Evolutionary conservation across 2,329 filamentous ascomycete species (phyloP).

Genomic region (Trichoderma breve): DNA sequence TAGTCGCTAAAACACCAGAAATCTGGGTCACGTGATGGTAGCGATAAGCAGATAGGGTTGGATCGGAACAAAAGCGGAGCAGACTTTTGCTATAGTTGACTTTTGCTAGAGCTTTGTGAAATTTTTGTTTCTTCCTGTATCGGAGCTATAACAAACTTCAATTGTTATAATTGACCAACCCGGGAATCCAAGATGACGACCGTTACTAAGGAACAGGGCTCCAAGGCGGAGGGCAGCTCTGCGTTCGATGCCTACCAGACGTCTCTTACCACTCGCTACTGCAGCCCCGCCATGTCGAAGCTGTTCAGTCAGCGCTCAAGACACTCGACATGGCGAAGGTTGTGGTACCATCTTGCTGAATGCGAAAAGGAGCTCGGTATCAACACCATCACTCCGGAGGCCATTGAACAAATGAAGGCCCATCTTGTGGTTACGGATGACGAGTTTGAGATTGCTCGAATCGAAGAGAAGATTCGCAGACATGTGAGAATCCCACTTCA

Average conservation of each 20-base stretch:
- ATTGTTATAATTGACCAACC: background rate
- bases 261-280: conserved; percentile 69
- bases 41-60: background rate
- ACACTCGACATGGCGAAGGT: conserved; percentile 75
- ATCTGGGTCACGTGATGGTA: background rate
- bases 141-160: background rate
- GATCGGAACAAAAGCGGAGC: background rate
- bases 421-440: conserved; percentile 73
- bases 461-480: conserved; percentile 71
- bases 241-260: conserved; percentile 53
- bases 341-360: conserved; percentile 85
- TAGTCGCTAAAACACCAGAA: background rate
- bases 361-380: conserved; percentile 78
- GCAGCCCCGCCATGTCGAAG: conserved; percentile 69
- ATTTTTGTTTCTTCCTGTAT: background rate
- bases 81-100: background rate
- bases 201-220: background rate
- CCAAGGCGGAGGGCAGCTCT: conserved; percentile 9
- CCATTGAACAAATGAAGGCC: conserved; percentile 73
- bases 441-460: conserved; percentile 70
- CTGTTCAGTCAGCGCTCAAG: conserved; percentile 77
- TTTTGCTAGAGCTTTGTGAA: background rate
- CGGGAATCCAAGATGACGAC: background rate
- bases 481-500: conserved; percentile 39
- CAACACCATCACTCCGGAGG: conserved; percentile 65